Conservation (phyloP, 495 filamentous ascomycete species). For the Jackrogersella minutella region DNA sequence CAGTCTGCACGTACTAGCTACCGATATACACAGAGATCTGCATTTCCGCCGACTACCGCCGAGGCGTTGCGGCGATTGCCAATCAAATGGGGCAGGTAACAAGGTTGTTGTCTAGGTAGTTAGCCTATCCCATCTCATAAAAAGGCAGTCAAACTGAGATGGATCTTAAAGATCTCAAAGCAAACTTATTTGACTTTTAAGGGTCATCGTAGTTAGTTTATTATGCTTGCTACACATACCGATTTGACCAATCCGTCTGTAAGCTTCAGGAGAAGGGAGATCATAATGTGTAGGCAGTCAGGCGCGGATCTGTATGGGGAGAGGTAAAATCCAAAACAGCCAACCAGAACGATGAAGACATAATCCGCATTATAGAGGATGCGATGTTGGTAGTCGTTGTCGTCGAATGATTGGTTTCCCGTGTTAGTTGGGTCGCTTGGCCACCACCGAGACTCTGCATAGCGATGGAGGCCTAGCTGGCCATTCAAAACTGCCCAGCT, state of each 20-base stretch:
- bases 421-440: constrained; percentile 22
- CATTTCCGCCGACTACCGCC: constrained; percentile 30
- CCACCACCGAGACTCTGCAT: constrained; percentile 22
- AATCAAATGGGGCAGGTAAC: constrained; percentile 33
- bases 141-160: background rate
- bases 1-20: background rate
- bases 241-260: constrained; percentile 1
- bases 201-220: background rate
- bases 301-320: constrained; percentile 17
- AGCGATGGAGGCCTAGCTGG: too few species aligned
- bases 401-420: constrained; percentile 24
- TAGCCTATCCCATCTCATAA: constrained; percentile 1
- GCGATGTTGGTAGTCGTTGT: constrained; percentile 22
- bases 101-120: background rate
- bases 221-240: background rate
- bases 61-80: constrained; percentile 21
- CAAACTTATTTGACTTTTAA: background rate
- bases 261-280: constrained; percentile 28
- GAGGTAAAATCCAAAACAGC: constrained; percentile 17
- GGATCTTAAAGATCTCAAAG: background rate
- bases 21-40: constrained; percentile 16
- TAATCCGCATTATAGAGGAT: constrained; percentile 29
- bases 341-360: constrained; percentile 32
- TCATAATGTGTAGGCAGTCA: constrained; percentile 31
- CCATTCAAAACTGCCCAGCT: constrained; percentile 1